Base-by-base conservation (phyloP, 768 basidiomycete genomes). In the Hydnum rufescens region DNA sequence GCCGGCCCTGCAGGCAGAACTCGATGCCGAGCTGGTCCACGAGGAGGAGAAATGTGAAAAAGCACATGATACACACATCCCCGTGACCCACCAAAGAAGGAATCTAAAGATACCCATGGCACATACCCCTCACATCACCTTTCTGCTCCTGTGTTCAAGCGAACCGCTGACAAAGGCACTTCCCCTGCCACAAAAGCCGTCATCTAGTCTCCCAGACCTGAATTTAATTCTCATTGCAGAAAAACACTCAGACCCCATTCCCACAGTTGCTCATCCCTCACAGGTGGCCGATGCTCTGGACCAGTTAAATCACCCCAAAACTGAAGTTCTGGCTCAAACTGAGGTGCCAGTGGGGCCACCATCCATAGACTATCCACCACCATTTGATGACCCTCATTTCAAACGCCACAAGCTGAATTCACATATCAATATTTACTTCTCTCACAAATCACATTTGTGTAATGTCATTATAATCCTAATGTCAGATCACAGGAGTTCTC, bases 401-500 rank as follows among this genome's bases (percentile, higher is more conserved):
- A 70, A 80, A 56, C 73, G 68, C 49, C 63, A 90, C 3, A 95
- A 99, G 63, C 95, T 95, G 1, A 84, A 95, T 66, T 92, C 89
- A 28, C 76, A 80, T 3, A 93, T 96, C 48, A 73, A 79, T 49
- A 70, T 99, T 25, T 70, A 65, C 19, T 25, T 22, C 25, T 51
- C 49, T 29, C 18, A 50, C 57, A 19, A 51, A 32, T 49, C 29
- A 49, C 52, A 42, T 55, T 36, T n/a, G 28, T 2, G 42, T 29
- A 51, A 28, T 34, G 46, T 31, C 29, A 28, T 28, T n/a, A 13
- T 31, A 13, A 18, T n/a, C n/a, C n/a, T n/a, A n/a, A n/a, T n/a
- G n/a, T n/a, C n/a, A 93, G 84, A 34, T 79, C 82, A 23, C 83
- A 93, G 29, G 62, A 62, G 2, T 66, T 89, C 22, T 61, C 84